A percentile compares a stretch with the other conserved stretches of the same genome.
phyloP scores from a whole-genome alignment of 2,329 filamentous ascomycete species.

The Fusarium sp. region DNA sequence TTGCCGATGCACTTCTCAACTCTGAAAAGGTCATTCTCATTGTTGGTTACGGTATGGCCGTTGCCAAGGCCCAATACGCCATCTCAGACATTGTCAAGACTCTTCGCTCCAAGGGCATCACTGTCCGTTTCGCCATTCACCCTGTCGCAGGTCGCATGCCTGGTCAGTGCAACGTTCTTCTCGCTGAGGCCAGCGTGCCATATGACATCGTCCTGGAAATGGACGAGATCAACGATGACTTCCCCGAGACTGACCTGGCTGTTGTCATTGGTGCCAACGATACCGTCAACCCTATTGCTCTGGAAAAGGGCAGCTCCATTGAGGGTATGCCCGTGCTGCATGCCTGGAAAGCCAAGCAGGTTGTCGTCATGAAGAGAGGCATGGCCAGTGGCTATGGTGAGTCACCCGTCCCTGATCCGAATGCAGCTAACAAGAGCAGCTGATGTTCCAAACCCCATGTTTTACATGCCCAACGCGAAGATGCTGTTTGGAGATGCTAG shows the following conservation, averaged over 20 bases:
- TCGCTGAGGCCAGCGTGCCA: slow-evolving; percentile 86
- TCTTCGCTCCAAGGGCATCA: slow-evolving; percentile 77
- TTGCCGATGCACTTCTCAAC: slow-evolving; percentile 76
- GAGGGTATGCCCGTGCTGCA: slow-evolving; percentile 93
- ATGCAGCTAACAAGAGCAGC: slow-evolving; percentile 56
- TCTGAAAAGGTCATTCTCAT: slow-evolving; percentile 89
- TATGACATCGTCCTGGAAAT: slow-evolving; percentile 95
- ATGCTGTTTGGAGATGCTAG: slow-evolving; percentile 95
- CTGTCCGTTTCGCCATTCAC: slow-evolving; percentile 88
- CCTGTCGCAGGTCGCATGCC: slow-evolving; percentile 93
- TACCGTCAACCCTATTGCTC: slow-evolving; percentile 88
- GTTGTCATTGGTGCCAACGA: slow-evolving; percentile 93
- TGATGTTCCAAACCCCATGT: slow-evolving; percentile 93
- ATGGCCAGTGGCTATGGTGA: slow-evolving; percentile 87
- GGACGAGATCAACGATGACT: slow-evolving; percentile 97
- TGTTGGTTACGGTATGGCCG: slow-evolving; percentile 93
- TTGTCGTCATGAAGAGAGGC: slow-evolving; percentile 91
- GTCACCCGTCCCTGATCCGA: slow-evolving; percentile 30
- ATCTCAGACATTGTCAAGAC: slow-evolving; percentile 82
- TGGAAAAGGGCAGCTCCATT: slow-evolving; percentile 84
- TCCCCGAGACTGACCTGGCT: slow-evolving; percentile 82
- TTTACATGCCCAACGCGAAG: slow-evolving; percentile 86
- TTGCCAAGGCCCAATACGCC: slow-evolving; percentile 91
- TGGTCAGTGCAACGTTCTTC: slow-evolving; percentile 88
- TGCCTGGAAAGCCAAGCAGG: slow-evolving; percentile 93